Percentiles rank a stretch among this genome's conserved stretches.
Evolutionary conservation across 441 rosid species (phyloP).

Genomic region (Gossypium trilobum): DNA sequence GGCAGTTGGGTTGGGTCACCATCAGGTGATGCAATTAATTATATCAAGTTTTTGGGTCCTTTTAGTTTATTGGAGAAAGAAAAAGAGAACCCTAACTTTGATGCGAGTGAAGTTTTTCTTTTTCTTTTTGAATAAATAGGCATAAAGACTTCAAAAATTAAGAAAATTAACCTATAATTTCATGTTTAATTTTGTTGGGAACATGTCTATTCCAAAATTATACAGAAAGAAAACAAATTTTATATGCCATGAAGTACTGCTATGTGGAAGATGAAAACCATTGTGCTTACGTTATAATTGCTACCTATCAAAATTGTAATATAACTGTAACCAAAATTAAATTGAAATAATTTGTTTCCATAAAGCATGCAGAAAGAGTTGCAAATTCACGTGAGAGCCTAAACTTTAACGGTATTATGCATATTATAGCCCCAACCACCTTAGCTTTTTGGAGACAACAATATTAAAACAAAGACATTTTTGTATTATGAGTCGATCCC

Average conservation of each 20-base stretch:
- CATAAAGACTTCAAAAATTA: neutral
- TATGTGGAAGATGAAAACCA: no score
- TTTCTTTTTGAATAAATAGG: neutral
- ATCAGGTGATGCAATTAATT: neutral
- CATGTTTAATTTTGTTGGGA: neutral
- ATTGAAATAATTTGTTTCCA: neutral
- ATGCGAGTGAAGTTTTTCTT: neutral
- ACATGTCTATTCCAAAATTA: neutral
- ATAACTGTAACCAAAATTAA: neutral
- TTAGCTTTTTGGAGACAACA: neutral
- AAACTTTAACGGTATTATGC: neutral
- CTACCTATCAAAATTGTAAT: no score
- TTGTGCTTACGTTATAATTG: no score
- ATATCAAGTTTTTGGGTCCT: neutral
- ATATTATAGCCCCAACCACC: neutral
- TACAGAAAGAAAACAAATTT: no score
- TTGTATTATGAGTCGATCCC: no score
- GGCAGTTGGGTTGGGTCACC: neutral
- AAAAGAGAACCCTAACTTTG: neutral
- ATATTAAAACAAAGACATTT: neutral
- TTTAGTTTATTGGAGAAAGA: neutral
- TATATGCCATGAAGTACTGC: no score
- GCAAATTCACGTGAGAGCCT: constrained; percentile 10
- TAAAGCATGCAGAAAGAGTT: constrained; percentile 2
- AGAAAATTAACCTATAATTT: neutral